These are phyloP conservation scores for Leccinum uliginosum DNA, from an alignment of 768 basidiomycete genomes.

Conservation along the genomic window DNA sequence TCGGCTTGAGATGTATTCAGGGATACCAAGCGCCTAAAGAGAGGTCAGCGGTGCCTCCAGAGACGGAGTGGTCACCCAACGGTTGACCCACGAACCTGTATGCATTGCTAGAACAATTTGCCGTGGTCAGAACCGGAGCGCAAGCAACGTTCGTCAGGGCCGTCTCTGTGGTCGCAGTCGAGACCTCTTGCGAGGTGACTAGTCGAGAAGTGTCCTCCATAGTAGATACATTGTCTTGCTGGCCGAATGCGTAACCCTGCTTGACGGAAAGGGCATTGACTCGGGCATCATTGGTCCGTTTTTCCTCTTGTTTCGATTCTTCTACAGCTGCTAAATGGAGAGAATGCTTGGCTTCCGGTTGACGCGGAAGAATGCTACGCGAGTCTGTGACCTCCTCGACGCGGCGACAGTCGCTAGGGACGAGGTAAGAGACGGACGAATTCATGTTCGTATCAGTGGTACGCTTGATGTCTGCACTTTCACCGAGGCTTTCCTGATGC, in stretches of 20 bases:
- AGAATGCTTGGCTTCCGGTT: background rate
- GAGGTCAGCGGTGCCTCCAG: background rate
- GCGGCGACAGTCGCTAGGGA: background rate
- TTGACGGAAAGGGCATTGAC: background rate
- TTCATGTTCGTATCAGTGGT: background rate
- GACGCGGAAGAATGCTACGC: background rate
- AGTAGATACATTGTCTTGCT: background rate
- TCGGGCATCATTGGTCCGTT: background rate
- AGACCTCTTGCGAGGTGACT: background rate
- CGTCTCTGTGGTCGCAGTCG: background rate
- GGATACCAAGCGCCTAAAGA: background rate
- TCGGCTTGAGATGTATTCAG: background rate
- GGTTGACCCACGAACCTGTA: slow-evolving; percentile 1
- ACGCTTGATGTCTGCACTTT: background rate
- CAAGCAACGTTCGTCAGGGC: background rate
- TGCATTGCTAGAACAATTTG: background rate
- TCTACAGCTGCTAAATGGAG: background rate
- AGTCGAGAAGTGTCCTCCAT: background rate
- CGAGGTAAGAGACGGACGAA: background rate
- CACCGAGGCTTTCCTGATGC: background rate
- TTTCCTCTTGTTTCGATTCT: background rate
- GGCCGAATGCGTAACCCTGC: background rate
- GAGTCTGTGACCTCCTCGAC: background rate
- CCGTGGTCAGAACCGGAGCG: background rate
- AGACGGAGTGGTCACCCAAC: background rate